Percentiles rank a stretch among this genome's conserved stretches.
phyloP scores from a whole-genome alignment of 2,329 filamentous ascomycete genomes.

The Onygena corvina region DNA sequence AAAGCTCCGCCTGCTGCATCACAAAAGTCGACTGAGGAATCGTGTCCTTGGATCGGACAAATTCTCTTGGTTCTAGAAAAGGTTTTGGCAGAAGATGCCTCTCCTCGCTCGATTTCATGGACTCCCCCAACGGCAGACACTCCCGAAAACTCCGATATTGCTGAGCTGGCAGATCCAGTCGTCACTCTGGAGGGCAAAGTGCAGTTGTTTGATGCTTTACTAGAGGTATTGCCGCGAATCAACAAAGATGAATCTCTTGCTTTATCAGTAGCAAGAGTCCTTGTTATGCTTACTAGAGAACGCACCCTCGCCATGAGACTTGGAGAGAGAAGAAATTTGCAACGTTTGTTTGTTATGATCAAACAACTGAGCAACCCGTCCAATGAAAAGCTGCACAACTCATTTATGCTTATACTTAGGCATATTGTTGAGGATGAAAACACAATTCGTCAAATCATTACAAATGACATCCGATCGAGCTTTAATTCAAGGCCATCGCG shows the following conservation, averaged over 20 bases:
- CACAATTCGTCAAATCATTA: slow-evolving; percentile 82
- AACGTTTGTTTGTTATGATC: slow-evolving; percentile 85
- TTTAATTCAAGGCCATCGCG: slow-evolving; percentile 51
- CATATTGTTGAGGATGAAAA: slow-evolving; percentile 93
- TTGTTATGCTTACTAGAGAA: slow-evolving; percentile 77
- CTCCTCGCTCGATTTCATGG: slow-evolving; percentile 65
- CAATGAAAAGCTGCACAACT: slow-evolving; percentile 59
- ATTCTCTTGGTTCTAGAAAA: slow-evolving; percentile 83
- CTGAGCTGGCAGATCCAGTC: slow-evolving; percentile 49
- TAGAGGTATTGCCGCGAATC: slow-evolving; percentile 72
- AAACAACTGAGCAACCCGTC: slow-evolving; percentile 76
- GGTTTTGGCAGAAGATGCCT: slow-evolving; percentile 76
- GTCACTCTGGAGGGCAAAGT: slow-evolving; percentile 54
- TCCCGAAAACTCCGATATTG: slow-evolving; percentile 29
- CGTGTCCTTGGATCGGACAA: slow-evolving; percentile 87
- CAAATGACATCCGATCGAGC: slow-evolving; percentile 68
- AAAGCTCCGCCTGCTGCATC: slow-evolving; percentile 45
- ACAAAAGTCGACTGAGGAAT: slow-evolving; percentile 57
- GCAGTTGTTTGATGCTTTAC: slow-evolving; percentile 61
- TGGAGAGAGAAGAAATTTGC: slow-evolving; percentile 78
- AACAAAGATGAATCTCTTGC: slow-evolving; percentile 79
- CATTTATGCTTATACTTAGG: slow-evolving; percentile 74
- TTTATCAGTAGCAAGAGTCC: slow-evolving; percentile 65
- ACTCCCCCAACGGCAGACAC: slow-evolving; percentile 41
- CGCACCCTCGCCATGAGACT: slow-evolving; percentile 62